Evolutionary conservation across 192 early-diverging fungal species (phyloP), one percentile per base, ranked within the genome.

Genomic region (Chytriomyces sp.): DNA sequence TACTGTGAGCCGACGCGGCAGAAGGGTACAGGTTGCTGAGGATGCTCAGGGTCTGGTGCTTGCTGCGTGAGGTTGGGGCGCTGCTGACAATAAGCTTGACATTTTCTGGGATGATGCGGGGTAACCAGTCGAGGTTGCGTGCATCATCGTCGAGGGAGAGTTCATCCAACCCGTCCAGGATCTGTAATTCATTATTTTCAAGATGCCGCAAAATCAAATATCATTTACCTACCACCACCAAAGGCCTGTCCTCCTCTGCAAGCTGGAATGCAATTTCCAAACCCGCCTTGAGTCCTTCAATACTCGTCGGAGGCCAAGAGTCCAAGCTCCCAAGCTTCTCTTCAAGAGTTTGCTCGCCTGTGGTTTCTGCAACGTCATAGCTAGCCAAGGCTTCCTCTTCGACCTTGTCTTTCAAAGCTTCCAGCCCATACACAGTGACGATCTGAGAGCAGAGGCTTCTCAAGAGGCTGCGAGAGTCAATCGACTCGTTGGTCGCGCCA

Each of bases 371-470:
- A 53, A 75, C 55, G 39, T 70, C 56, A 19, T 31, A 31, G 4
- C 39, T 59, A 19, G 52, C 39, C 5, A 22, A 8, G 3, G 36
- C 54, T 70, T 70, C 68, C 30, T 41, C 44, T 30, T 70, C 68
- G 55, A 70, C 68, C 17, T 59, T 66, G 28, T 75, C 65, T n/a
- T 67, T 57, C 17, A 75, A 31, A 4, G 39, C 74, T 26, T 37
- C 12, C 32, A 52, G 22, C 22, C 74, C 74, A 54, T 75, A 75
- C 4, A 61, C 58, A 3, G 39, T 33, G 10, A 67, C 74, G 26
- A 75, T 59, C 54, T 75, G 65, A 6, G 74, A 36, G 63, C 74
- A 75, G 14, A 75, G 58, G 5, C 65, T 69, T 3, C 74, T 64
- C 22, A 75, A 38, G 14, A 75, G 65, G 4, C 58, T 44, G 30